These are phyloP conservation scores for Spirogloea muscicola DNA, from an alignment of 139 green algal species.

Conservation along the genomic window DNA sequence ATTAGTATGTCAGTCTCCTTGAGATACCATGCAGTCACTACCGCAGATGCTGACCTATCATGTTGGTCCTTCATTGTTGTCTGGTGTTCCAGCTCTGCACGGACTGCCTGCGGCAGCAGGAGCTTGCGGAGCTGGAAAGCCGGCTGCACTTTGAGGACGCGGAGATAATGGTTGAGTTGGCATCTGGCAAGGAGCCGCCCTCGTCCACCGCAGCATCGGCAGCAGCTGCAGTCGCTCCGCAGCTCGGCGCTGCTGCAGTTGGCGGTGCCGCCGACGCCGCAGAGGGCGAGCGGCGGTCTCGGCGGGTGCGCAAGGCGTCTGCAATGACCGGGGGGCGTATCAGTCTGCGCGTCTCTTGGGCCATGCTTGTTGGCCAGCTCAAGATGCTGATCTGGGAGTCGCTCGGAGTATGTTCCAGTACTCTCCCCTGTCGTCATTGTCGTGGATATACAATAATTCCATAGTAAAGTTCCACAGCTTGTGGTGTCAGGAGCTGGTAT, in stretches of 20 bases:
- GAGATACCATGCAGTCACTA: too few relatives aligned
- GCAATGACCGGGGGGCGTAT: conserved; percentile 15
- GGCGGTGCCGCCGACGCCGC: too few relatives aligned
- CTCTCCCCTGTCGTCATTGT: not conserved
- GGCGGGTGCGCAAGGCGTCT: conserved; percentile 23
- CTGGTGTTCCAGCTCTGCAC: conserved; percentile 12
- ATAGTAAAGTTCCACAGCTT: too few relatives aligned
- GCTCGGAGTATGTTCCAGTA: conserved; percentile 1
- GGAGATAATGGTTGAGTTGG: conserved; percentile 32
- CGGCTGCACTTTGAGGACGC: conserved; percentile 7
- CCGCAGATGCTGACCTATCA: too few relatives aligned
- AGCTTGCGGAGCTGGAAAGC: not conserved
- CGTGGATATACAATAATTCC: too few relatives aligned
- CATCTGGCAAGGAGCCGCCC: conserved; percentile 16
- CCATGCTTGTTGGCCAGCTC: conserved; percentile 19
- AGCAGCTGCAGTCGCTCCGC: too few relatives aligned
- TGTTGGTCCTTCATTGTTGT: too few relatives aligned
- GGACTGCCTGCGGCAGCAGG: not conserved
- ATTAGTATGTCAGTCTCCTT: too few relatives aligned
- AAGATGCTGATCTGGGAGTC: conserved; percentile 46
- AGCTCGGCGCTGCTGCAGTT: too few relatives aligned
- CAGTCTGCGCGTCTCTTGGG: conserved; percentile 7
- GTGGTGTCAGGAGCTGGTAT: too few relatives aligned
- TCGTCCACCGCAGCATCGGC: too few relatives aligned
- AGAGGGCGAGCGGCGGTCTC: conserved; percentile 22